These are phyloP conservation scores for Gracilaria vermiculophylla DNA, from an alignment of 23 red algal species.

Conservation along the genomic window DNA sequence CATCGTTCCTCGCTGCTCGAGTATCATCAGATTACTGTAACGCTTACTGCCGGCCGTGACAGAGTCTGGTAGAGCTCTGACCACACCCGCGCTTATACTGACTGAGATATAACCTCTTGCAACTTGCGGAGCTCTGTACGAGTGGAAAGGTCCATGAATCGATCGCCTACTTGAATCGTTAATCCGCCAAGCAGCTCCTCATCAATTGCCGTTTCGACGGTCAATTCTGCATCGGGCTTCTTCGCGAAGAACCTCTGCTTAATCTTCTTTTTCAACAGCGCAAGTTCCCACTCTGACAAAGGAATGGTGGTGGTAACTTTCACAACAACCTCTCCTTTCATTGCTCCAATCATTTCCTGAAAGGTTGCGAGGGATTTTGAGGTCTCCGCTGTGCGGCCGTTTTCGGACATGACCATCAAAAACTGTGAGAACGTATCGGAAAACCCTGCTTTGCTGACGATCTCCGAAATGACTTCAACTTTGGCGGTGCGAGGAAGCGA, in stretches of 20 bases:
- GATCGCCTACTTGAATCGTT: slow-evolving; percentile 89
- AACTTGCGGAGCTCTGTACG: slow-evolving; percentile 82
- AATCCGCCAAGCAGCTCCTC: slow-evolving; percentile 81
- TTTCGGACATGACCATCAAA: slow-evolving; percentile 80
- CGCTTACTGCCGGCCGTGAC: not conserved
- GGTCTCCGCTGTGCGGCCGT: slow-evolving; percentile 65
- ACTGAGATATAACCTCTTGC: slow-evolving; percentile 21
- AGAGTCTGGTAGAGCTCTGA: not conserved
- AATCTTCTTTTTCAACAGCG: slow-evolving; percentile 77
- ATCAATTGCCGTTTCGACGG: slow-evolving; percentile 77
- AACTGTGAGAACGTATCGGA: slow-evolving; percentile 51
- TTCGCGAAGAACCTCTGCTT: slow-evolving; percentile 77
- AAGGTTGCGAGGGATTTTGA: slow-evolving; percentile 61
- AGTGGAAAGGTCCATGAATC: slow-evolving; percentile 86
- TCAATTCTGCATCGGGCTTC: slow-evolving; percentile 67
- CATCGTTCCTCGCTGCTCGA: not conserved
- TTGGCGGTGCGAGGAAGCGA: slow-evolving; percentile 74
- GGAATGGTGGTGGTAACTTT: slow-evolving; percentile 76
- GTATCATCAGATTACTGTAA: not conserved
- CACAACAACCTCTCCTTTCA: slow-evolving; percentile 57
- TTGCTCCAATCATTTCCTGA: slow-evolving; percentile 49
- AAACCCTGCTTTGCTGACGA: slow-evolving; percentile 53
- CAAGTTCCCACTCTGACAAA: slow-evolving; percentile 86
- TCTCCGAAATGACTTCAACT: slow-evolving; percentile 22
- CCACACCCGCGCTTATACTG: not conserved